Conservation (phyloP, 352 stramenopile genomes). For the Phytophthora kernoviae region DNA sequence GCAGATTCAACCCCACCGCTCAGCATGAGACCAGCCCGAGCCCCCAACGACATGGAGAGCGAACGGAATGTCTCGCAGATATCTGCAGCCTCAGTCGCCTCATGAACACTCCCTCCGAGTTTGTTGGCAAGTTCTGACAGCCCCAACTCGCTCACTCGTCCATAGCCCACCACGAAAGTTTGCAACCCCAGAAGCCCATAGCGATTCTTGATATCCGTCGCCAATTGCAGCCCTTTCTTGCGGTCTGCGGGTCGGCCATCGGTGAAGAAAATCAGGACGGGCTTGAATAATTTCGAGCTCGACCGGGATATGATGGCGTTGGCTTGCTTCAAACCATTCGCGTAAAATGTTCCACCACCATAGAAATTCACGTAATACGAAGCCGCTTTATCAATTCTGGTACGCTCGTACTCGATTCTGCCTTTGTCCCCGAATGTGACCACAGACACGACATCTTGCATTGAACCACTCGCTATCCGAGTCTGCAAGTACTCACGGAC, state of each 20-base stretch:
- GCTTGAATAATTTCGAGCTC: slow-evolving; percentile 28
- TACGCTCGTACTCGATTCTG: slow-evolving; percentile 31
- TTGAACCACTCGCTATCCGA: slow-evolving; percentile 23
- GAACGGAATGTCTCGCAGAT: slow-evolving; percentile 38
- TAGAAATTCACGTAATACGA: slow-evolving; percentile 19
- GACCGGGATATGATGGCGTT: slow-evolving; percentile 46
- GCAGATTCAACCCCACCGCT: slow-evolving; percentile 1
- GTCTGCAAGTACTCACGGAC: slow-evolving; percentile 39
- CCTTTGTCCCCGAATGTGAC: slow-evolving; percentile 43
- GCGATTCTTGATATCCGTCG: slow-evolving; percentile 26
- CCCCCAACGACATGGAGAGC: slow-evolving; percentile 48
- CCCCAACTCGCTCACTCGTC: slow-evolving; percentile 28
- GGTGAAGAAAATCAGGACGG: slow-evolving; percentile 55
- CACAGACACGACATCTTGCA: slow-evolving; percentile 42
- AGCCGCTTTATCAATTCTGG: slow-evolving; percentile 7
- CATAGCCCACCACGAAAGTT: slow-evolving; percentile 47
- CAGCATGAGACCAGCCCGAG: slow-evolving; percentile 34
- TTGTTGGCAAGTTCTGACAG: slow-evolving; percentile 33
- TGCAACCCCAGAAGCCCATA: slow-evolving; percentile 29
- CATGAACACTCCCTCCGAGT: slow-evolving; percentile 32
- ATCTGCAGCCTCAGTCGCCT: slow-evolving; percentile 26
- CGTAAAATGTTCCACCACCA: slow-evolving; percentile 40
- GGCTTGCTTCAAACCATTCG: slow-evolving; percentile 32
- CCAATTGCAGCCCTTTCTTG: slow-evolving; percentile 35
- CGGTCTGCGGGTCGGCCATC: slow-evolving; percentile 42